phyloP scores from a whole-genome alignment of 169 alveolate genomes.

The Sarcocystis neurona region DNA sequence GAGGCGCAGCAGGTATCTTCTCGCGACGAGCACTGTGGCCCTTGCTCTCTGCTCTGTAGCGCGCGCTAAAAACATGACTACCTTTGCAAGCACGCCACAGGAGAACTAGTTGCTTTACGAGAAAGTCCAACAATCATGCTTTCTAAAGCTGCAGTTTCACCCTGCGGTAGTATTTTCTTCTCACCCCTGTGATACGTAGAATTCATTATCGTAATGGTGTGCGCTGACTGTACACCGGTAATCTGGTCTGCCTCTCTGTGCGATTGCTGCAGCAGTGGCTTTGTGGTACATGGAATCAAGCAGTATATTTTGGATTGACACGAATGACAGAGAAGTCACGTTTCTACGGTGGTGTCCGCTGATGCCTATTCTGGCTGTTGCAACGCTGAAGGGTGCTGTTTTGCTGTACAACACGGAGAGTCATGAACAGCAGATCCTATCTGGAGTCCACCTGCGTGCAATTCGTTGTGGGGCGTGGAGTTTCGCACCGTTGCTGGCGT shows the following conservation, averaged over 20 bases:
- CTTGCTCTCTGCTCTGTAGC: too few species aligned
- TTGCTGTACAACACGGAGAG: conserved; percentile 81
- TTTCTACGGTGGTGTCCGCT: conserved; percentile 82
- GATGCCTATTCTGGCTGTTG: conserved; percentile 80
- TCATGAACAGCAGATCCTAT: conserved; percentile 79
- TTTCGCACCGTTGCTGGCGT: conserved; percentile 74
- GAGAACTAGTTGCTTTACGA: too few species aligned
- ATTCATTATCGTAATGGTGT: too few species aligned
- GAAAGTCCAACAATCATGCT: too few species aligned
- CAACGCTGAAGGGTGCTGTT: conserved; percentile 85
- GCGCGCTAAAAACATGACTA: too few species aligned
- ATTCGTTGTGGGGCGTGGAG: conserved; percentile 85
- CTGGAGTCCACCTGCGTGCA: conserved; percentile 82
- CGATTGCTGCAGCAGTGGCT: conserved; percentile 71
- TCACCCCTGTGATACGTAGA: too few species aligned
- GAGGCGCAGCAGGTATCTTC: conserved; percentile 68
- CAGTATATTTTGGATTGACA: conserved; percentile 69
- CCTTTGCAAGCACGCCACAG: too few species aligned
- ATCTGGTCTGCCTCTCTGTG: too few species aligned
- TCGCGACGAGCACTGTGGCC: too few species aligned
- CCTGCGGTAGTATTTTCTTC: too few species aligned
- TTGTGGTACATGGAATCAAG: conserved; percentile 68
- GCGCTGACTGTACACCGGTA: too few species aligned
- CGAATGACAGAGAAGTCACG: conserved; percentile 65
- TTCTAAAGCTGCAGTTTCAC: too few species aligned